Conservation (phyloP, 2,329 filamentous ascomycete species). For the Diaporthe sp. region DNA sequence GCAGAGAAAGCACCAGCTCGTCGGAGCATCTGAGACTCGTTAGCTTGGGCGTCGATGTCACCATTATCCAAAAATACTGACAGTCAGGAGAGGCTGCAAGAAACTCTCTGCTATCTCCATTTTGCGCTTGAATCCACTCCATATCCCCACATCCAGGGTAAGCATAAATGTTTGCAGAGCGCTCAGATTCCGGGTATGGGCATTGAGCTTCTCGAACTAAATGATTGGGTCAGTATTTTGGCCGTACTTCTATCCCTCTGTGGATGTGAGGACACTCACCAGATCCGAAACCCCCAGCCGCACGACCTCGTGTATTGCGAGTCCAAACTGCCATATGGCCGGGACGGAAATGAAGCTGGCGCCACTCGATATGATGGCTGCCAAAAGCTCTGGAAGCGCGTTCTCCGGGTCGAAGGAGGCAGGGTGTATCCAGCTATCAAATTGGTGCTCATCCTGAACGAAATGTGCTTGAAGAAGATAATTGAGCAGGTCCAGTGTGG, state of each 20-base stretch:
- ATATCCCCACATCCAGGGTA: constrained; percentile 66
- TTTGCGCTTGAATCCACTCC: constrained; percentile 71
- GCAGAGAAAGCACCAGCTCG: constrained; percentile 54
- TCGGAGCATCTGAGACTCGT: constrained; percentile 61
- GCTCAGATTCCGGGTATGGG: constrained; percentile 64
- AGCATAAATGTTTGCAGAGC: constrained; percentile 65
- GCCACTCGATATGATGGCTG: constrained; percentile 45
- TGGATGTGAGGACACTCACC: constrained; percentile 41
- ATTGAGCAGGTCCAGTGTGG: constrained; percentile 48
- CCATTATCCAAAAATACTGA: constrained; percentile 36
- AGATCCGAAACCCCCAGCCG: constrained; percentile 46
- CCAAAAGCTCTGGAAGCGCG: constrained; percentile 46
- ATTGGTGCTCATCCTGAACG: constrained; percentile 48
- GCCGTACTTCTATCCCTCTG: constrained; percentile 45
- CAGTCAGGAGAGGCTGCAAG: constrained; percentile 65
- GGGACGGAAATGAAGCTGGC: constrained; percentile 47
- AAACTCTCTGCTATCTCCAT: constrained; percentile 73
- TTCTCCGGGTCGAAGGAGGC: constrained; percentile 47
- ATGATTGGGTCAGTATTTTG: constrained; percentile 36
- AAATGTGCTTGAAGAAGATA: constrained; percentile 48
- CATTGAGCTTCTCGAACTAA: constrained; percentile 64
- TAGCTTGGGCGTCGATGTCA: constrained; percentile 24
- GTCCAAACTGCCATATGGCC: constrained; percentile 49
- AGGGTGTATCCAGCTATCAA: constrained; percentile 47
- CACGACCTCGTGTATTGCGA: constrained; percentile 61